phyloP scores from a whole-genome alignment of 306 rosid genomes.

The Cicer yamashitae region DNA sequence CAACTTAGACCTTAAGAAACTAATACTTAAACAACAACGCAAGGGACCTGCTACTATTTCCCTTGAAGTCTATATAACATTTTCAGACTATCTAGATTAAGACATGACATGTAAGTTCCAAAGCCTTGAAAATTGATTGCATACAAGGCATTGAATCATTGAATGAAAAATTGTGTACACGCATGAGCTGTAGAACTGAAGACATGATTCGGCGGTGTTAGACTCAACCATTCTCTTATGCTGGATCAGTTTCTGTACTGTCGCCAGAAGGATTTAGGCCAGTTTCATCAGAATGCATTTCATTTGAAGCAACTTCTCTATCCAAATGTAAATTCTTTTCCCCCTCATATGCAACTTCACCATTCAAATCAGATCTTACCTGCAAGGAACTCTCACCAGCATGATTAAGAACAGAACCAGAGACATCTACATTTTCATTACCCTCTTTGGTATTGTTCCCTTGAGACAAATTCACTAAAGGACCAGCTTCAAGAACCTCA shows the following conservation, averaged over 20 bases:
- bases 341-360: constrained; percentile 39
- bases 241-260: constrained; percentile 49
- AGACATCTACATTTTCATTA: constrained; percentile 40
- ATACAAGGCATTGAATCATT: constrained; percentile 41
- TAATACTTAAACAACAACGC: constrained; percentile 42
- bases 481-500: constrained; percentile 54
- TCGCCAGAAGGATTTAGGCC: constrained; percentile 48
- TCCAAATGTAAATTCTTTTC: constrained; percentile 37
- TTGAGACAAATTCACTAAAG: constrained; percentile 43
- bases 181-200: constrained; percentile 40
- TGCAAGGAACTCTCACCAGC: constrained; percentile 47
- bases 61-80: constrained; percentile 45
- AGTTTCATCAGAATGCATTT: constrained; percentile 47
- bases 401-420: constrained; percentile 48
- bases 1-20: constrained; percentile 37
- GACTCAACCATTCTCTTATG: constrained; percentile 47
- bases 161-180: constrained; percentile 34
- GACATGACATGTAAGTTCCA: constrained; percentile 46
- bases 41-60: constrained; percentile 46
- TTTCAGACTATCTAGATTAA: constrained; percentile 50
- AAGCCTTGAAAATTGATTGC: constrained; percentile 56
- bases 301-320: constrained; percentile 52
- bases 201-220: constrained; percentile 30
- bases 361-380: constrained; percentile 47
- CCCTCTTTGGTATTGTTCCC: constrained; percentile 44